These are phyloP conservation scores for Paecilomyces dactylethromorphus DNA, from an alignment of 2,329 filamentous ascomycete genomes.

Conservation along the genomic window DNA sequence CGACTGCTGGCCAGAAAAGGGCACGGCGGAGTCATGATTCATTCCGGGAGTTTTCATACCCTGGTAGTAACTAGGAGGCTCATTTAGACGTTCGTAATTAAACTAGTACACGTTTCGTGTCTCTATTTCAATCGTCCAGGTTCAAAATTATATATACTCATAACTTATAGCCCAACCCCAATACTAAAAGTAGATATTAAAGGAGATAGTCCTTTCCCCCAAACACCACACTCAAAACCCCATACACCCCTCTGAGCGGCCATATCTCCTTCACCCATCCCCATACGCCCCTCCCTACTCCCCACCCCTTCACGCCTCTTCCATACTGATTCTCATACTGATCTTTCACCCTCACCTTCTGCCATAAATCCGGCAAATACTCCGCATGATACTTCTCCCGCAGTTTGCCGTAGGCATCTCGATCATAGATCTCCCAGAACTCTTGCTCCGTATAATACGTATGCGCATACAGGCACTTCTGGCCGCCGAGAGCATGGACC, in stretches of 20 bases:
- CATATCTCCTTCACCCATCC: not conserved
- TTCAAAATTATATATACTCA: no score
- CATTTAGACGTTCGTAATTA: not conserved
- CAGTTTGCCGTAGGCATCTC: constrained; percentile 29
- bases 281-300: not conserved
- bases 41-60: not conserved
- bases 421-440: constrained; percentile 39
- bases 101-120: no score
- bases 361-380: not conserved
- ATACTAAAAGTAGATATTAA: no score
- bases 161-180: not conserved
- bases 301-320: not conserved
- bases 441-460: constrained; percentile 67
- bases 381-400: constrained; percentile 32
- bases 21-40: not conserved
- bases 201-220: not conserved
- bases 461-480: constrained; percentile 85
- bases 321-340: not conserved
- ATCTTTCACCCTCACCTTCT: not conserved
- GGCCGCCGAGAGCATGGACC: constrained; percentile 62
- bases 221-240: not conserved
- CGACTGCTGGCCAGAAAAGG: not conserved
- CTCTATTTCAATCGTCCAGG: no score
- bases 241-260: not conserved
- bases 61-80: not conserved